Conservation (phyloP, 2,329 filamentous ascomycete species). For the Diaporthe humulicola region DNA sequence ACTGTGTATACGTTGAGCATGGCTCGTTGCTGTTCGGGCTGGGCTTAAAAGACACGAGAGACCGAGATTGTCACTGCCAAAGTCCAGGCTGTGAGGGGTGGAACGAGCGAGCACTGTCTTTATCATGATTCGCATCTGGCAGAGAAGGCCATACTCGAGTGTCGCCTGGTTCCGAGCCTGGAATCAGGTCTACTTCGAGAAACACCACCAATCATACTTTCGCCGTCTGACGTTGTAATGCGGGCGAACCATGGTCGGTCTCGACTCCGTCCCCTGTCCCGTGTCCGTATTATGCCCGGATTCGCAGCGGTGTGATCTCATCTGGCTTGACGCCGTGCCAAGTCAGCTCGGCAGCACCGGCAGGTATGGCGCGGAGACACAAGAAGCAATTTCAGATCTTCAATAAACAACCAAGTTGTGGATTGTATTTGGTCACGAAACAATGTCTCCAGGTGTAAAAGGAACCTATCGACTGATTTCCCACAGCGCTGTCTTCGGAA, state of each 20-base stretch:
- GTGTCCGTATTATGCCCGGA: background rate
- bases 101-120: background rate
- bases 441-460: background rate
- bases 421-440: background rate
- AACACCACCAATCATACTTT: background rate
- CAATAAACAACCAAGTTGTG: background rate
- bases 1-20: background rate
- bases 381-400: background rate
- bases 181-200: background rate
- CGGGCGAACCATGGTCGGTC: background rate
- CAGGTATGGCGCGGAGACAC: background rate
- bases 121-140: background rate
- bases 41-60: background rate
- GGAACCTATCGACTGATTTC: background rate
- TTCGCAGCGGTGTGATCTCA: background rate
- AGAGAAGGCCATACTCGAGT: background rate
- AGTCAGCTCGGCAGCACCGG: background rate
- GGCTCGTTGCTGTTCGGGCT: background rate
- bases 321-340: background rate
- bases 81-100: no score
- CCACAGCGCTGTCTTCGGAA: background rate
- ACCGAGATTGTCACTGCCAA: background rate
- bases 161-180: background rate
- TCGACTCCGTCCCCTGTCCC: background rate
- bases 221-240: background rate